Conservation (phyloP, 768 basidiomycete species). For the Boletus subparvulus region DNA sequence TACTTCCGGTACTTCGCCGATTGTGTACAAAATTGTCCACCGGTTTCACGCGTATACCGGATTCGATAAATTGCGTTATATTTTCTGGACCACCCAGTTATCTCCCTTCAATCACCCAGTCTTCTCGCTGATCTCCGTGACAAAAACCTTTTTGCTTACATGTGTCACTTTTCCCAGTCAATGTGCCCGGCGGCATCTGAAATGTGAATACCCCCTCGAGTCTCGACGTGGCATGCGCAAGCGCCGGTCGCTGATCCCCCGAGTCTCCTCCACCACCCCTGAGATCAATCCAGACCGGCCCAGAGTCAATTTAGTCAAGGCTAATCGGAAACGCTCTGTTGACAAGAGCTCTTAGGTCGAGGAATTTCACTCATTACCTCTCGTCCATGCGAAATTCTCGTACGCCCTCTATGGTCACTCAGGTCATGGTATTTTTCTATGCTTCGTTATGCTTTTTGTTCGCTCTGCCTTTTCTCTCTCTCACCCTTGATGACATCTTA, state of each 20-base stretch:
- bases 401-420: background rate
- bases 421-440: slow-evolving; percentile 17
- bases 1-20: slow-evolving; percentile 2
- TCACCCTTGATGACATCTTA: slow-evolving; percentile 22
- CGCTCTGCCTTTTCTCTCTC: slow-evolving; percentile 9
- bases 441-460: slow-evolving; percentile 27
- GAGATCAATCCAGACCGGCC: slow-evolving; percentile 27
- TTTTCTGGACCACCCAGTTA: background rate
- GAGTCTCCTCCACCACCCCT: slow-evolving; percentile 26
- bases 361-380: slow-evolving; percentile 2
- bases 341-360: slow-evolving; percentile 26
- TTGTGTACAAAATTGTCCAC: slow-evolving; percentile 8
- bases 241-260: slow-evolving; percentile 37
- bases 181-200: slow-evolving; percentile 66
- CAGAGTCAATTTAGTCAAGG: slow-evolving; percentile 22
- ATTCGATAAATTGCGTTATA: slow-evolving; percentile 5
- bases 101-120: slow-evolving; percentile 25
- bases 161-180: slow-evolving; percentile 48
- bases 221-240: slow-evolving; percentile 67
- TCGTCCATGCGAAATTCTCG: slow-evolving; percentile 3
- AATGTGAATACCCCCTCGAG: slow-evolving; percentile 69
- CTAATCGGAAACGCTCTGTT: slow-evolving; percentile 28
- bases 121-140: slow-evolving; percentile 29
- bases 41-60: slow-evolving; percentile 13
- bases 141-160: slow-evolving; percentile 22